Conservation (phyloP, 305 asterid species). For the Fraxinus greggii region DNA sequence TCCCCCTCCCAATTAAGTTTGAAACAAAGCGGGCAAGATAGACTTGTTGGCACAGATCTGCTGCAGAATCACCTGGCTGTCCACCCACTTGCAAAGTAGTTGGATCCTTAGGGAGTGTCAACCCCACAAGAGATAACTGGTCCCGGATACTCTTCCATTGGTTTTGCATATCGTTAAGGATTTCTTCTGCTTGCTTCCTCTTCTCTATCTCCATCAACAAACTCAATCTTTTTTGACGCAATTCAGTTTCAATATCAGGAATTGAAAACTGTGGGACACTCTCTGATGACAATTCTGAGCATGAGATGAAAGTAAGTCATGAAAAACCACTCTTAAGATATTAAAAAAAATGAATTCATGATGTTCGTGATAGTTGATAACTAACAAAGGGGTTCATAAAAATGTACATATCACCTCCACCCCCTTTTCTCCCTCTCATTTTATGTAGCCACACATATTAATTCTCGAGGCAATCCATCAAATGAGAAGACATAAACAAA, state of each 20-base stretch:
- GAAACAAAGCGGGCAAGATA: conserved; percentile 63
- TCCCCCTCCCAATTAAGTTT: conserved; percentile 77
- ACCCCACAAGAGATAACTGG: conserved; percentile 59
- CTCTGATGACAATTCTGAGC: conserved; percentile 79
- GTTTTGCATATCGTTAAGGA: conserved; percentile 43
- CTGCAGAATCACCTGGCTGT: conserved; percentile 49
- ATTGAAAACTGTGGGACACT: conserved; percentile 45
- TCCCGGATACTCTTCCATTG: conserved; percentile 67
- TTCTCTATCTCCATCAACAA: conserved; percentile 81
- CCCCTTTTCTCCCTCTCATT: background rate
- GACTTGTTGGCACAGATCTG: conserved; percentile 59
- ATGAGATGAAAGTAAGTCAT: conserved; percentile 31
- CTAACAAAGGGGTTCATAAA: background rate
- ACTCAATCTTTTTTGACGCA: conserved; percentile 62
- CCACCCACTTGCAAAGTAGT: conserved; percentile 40
- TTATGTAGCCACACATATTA: background rate
- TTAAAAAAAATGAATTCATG: conserved; percentile 1
- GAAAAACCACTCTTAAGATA: conserved; percentile 9
- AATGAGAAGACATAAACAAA: background rate
- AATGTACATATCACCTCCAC: background rate
- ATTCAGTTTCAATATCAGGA: conserved; percentile 64
- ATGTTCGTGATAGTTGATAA: background rate
- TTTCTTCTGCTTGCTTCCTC: conserved; percentile 86
- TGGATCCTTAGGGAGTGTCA: conserved; percentile 60
- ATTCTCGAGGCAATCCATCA: conserved; percentile 10